Evolutionary conservation across 1,139 yeast genomes (phyloP), one percentile per base, ranked within the genome.

Genomic region (Geotrichum bryndzae): DNA sequence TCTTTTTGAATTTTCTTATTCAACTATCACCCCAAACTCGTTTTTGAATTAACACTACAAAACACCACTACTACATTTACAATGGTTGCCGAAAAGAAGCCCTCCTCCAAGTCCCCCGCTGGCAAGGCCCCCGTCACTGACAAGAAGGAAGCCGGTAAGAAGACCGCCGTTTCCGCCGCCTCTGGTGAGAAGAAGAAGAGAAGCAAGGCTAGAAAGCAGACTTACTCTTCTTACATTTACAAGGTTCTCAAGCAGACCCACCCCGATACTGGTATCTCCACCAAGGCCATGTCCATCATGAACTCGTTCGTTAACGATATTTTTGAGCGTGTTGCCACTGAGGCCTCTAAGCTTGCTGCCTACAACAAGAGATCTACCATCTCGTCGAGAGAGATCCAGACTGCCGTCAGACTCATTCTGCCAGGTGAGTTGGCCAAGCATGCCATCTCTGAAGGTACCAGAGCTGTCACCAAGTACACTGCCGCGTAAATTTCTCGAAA

Each of bases 401-500:
- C 98, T 73, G 97, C 99, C 72, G 99, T 94, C 72, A 90, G 98
- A 86, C 88, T 94, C 77, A 94, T 94, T 82, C 88, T 94, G 75
- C 99, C 99, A 71, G 99, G 99, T 87, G 99, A 94, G 84, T 87
- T 94, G 80, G 97, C 99, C 72, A 94, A 92, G 86, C 98, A 92
- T 82, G 97, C 98, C 74, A 97, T 91, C 74, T 89, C 97, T 73
- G 98, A 92, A 83, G 98, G 98, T 85, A 92, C 98, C 74, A 91
- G 97, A 88, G 97, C 99, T 80, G 98, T 94, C 74, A 92, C 98
- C 80, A 94, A 94, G 86, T 94, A 92, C 87, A 90, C 97, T 76
- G 89, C 97, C 76, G 70, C 77, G 58, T 70, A 65, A 68, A 25
- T 52, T 22, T 31, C 18, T 18, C 18, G 18, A 18, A 18, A 18